Conservation (phyloP, 345 rosid species). For the Erysimum cheiranthoides region DNA sequence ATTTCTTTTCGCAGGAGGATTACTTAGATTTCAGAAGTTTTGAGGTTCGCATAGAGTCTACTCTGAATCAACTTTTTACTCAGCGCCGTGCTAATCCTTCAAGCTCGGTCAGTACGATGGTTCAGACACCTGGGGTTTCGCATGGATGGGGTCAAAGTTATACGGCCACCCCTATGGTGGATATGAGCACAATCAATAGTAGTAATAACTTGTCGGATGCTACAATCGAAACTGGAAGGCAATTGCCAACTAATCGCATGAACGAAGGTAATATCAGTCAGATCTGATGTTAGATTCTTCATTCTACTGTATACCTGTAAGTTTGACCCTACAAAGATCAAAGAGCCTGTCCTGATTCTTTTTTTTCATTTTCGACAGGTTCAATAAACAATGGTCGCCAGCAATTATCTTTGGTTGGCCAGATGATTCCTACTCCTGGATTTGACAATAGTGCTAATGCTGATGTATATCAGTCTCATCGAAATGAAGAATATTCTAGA, state of each 20-base stretch:
- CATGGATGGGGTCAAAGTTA: conserved; percentile 59
- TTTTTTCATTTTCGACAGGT: conserved; percentile 55
- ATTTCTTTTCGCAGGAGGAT: conserved; percentile 64
- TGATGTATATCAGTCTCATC: conserved; percentile 56
- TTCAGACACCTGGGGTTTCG: conserved; percentile 85
- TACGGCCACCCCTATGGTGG: conserved; percentile 62
- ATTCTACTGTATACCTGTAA: conserved; percentile 8
- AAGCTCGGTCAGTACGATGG: conserved; percentile 63
- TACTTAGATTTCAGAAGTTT: conserved; percentile 68
- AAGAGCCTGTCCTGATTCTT: conserved; percentile 2
- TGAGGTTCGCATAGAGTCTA: conserved; percentile 62
- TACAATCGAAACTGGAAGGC: conserved; percentile 56
- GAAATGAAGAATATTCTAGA: conserved; percentile 63
- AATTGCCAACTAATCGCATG: conserved; percentile 60
- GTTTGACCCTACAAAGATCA: conserved; percentile 34
- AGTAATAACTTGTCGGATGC: conserved; percentile 57
- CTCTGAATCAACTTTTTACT: conserved; percentile 47
- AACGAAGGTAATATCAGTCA: conserved; percentile 57
- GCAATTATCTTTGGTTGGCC: conserved; percentile 69
- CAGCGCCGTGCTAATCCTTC: conserved; percentile 68
- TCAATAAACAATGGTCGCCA: conserved; percentile 66
- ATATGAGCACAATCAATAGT: conserved; percentile 52
- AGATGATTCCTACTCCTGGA: conserved; percentile 97
- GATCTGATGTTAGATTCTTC: conserved; percentile 54
- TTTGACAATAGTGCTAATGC: conserved; percentile 51